phyloP scores from a whole-genome alignment of 2,329 filamentous ascomycete genomes.

The Botrytis aclada region DNA sequence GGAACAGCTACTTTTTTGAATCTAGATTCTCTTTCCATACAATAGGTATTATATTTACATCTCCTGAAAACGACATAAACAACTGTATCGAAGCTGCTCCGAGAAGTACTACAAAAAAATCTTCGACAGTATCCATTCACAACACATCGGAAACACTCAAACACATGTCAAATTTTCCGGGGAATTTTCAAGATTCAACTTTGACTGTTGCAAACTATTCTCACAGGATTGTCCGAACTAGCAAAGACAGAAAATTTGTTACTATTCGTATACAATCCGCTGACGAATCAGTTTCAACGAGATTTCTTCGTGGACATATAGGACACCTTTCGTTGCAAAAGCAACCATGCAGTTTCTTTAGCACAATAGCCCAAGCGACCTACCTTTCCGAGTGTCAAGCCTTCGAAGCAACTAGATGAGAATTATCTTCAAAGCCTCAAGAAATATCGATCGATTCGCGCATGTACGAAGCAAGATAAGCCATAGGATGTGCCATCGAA shows the following conservation, averaged over 20 bases:
- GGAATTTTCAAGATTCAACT: neutral
- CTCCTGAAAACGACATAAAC: rapidly evolving
- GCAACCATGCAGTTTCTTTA: too few species aligned
- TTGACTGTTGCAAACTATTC: neutral
- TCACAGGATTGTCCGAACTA: neutral
- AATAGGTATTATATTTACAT: neutral
- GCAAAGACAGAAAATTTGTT: neutral
- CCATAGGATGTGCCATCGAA: neutral
- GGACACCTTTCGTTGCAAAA: neutral
- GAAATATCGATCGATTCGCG: neutral
- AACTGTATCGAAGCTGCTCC: neutral
- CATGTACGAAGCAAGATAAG: neutral
- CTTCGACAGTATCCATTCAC: neutral
- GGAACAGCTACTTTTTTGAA: neutral
- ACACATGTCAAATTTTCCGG: neutral
- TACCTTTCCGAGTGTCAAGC: too few species aligned
- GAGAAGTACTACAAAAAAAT: neutral
- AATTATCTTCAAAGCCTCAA: neutral
- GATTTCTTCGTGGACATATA: neutral
- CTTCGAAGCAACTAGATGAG: too few species aligned
- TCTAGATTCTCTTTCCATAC: neutral
- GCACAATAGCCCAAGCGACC: too few species aligned
- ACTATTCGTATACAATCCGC: neutral
- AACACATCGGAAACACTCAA: neutral
- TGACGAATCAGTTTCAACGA: neutral